Conservation (phyloP, 441 rosid species). For the Arabidopsis hybrid region DNA sequence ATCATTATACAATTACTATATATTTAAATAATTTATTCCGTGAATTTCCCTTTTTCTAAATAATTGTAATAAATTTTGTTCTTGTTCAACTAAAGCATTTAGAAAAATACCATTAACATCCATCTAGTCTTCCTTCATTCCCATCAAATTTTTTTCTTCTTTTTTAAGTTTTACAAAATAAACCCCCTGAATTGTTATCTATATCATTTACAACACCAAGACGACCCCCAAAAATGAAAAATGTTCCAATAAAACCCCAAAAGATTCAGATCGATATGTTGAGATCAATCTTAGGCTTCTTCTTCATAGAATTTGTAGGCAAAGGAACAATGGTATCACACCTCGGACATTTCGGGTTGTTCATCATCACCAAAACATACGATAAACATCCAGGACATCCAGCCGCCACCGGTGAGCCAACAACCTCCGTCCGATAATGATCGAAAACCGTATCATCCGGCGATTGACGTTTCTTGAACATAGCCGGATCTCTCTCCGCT, state of each 20-base stretch:
- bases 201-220: slow-evolving; percentile 58
- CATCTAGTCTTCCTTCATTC: not conserved
- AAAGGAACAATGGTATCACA: slow-evolving; percentile 69
- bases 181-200: slow-evolving; percentile 31
- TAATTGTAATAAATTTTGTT: not conserved
- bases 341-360: slow-evolving; percentile 77
- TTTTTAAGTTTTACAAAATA: slow-evolving; percentile 1
- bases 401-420: slow-evolving; percentile 56
- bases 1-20: not conserved
- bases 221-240: not conserved
- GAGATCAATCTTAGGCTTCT: slow-evolving; percentile 87
- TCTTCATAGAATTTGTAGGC: slow-evolving; percentile 38
- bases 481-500: slow-evolving; percentile 52
- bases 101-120: not conserved
- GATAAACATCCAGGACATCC: slow-evolving; percentile 87
- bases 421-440: slow-evolving; percentile 11
- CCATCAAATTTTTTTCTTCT: not conserved
- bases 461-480: slow-evolving; percentile 53
- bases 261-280: slow-evolving; percentile 67
- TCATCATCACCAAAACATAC: slow-evolving; percentile 69
- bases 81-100: slow-evolving; percentile 12
- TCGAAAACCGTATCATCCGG: slow-evolving; percentile 37
- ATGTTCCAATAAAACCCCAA: slow-evolving; percentile 1
- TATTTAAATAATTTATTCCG: not conserved
- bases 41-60: not conserved